phyloP scores from a whole-genome alignment of 495 filamentous ascomycete species.

The Apiosordaria backusii region DNA sequence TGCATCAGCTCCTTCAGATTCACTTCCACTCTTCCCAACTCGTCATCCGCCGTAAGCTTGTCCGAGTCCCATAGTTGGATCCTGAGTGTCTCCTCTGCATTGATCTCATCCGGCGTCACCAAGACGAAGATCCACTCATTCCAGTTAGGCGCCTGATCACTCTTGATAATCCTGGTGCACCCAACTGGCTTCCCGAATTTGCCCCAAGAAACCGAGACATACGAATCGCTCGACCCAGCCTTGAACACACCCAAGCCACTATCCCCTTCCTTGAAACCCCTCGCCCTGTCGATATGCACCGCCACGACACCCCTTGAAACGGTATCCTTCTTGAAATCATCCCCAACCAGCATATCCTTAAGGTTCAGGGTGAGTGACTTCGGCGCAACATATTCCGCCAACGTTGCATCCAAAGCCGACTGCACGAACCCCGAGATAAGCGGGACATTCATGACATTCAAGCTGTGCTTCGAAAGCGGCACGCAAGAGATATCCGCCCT shows the following conservation, averaged over 20 bases:
- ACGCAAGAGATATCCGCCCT: conserved; percentile 65
- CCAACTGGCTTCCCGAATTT: conserved; percentile 68
- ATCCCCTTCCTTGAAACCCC: conserved; percentile 66
- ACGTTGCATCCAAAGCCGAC: conserved; percentile 64
- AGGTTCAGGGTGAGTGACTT: conserved; percentile 68
- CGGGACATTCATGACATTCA: conserved; percentile 69
- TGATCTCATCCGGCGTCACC: conserved; percentile 64
- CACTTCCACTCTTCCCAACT: conserved; percentile 65
- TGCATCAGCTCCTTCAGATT: conserved; percentile 63
- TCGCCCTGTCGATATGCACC: conserved; percentile 59
- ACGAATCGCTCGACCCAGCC: conserved; percentile 64
- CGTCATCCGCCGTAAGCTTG: conserved; percentile 63
- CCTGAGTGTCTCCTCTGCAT: conserved; percentile 64
- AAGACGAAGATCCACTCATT: conserved; percentile 63
- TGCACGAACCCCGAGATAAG: conserved; percentile 71
- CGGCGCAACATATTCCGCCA: conserved; percentile 69
- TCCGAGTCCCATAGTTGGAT: conserved; percentile 74
- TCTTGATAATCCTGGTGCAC: conserved; percentile 59
- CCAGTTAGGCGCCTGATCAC: conserved; percentile 64
- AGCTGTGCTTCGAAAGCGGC: conserved; percentile 60
- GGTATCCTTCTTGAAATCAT: conserved; percentile 74
- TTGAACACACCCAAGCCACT: conserved; percentile 50
- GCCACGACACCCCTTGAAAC: conserved; percentile 59
- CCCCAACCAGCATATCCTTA: conserved; percentile 69
- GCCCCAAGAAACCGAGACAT: conserved; percentile 68